A percentile compares a stretch with the other conserved stretches of the same genome.
Conservation (phyloP, 2,329 filamentous ascomycete genomes). For the Ceratocystiopsis minuta region DNA sequence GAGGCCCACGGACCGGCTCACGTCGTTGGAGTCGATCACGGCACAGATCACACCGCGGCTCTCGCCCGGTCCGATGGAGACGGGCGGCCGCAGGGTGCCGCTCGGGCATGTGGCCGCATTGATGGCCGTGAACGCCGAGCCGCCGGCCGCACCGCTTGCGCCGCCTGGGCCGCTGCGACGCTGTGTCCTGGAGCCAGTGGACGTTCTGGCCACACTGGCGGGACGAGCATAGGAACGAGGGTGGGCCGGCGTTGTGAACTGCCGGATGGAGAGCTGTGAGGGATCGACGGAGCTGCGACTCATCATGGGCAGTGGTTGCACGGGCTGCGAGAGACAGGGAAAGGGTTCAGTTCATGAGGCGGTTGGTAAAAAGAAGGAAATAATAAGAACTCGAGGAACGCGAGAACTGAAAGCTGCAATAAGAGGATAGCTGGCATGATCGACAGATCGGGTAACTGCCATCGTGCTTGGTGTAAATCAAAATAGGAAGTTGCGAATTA, state of each 20-base stretch:
- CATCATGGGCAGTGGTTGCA: background rate
- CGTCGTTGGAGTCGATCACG: conserved; percentile 69
- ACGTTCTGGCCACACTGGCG: too few species aligned
- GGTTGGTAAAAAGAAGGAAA: too few species aligned
- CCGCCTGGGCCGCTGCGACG: too few species aligned
- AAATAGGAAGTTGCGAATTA: conserved; percentile 1
- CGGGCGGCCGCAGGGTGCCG: conserved; percentile 1
- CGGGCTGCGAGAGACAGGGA: too few species aligned
- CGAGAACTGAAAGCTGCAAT: too few species aligned
- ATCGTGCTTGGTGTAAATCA: background rate
- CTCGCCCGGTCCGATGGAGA: conserved; percentile 7
- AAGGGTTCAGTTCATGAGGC: too few species aligned
- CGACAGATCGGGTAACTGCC: too few species aligned
- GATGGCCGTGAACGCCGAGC: background rate
- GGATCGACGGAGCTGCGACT: background rate
- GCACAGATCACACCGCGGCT: conserved; percentile 44
- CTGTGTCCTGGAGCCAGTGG: too few species aligned
- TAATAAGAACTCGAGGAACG: too few species aligned
- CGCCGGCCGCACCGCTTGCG: background rate
- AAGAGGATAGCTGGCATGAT: too few species aligned
- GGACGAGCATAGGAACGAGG: too few species aligned
- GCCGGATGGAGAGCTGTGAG: background rate
- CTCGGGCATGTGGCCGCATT: background rate
- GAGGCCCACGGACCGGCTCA: conserved; percentile 68
- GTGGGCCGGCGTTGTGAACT: background rate